Evolutionary conservation across 176 grass and related monocot genomes (phyloP), one percentile per base, ranked within the genome.

Genomic region (Oropetium thomaeum): DNA sequence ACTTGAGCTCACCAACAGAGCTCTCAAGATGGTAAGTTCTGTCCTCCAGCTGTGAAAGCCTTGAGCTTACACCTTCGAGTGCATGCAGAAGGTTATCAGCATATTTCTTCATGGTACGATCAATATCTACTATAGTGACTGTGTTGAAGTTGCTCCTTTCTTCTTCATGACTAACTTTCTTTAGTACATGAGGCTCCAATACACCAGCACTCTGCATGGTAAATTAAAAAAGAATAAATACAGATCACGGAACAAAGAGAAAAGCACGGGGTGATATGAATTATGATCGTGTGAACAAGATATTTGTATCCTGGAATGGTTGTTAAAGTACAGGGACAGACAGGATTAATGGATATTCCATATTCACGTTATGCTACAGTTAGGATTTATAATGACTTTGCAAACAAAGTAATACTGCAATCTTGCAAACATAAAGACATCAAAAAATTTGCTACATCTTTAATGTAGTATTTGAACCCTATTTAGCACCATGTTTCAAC

Each of bases 61-160:
- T 89, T 68, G 89, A 93, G 73, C 79, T 95, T 47, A 99, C 77
- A 75, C 76, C 73, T 82, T 99, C 91, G 10, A 99, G 55, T 29
- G 82, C 87, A 86, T 90, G 79, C 66, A 99, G 79, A 60, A 99
- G 57, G 69, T 78, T 92, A 81, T 99, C 96, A 62, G 69, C 72
- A 73, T 99, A 88, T 71, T 92, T 99, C 76, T 99, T 99, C 58
- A 99, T 90, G 2, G 84, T 90, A 9, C 47, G 67, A 41, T 99
- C 96, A 69, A 99, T 95, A 60, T 92, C 96, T 78, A 62, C 71
- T 44, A 94, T 75, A 32, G 84, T 81, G 20, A 72, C 58, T 67
- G 69, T 53, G 82, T 68, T 75, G 58, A 71, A 82, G 72, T 86
- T 67, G 42, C 43, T 69, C 78, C 62, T 90, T 60, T 87, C 87